phyloP scores from a whole-genome alignment of 306 rosid genomes.

The Gillenia trifoliata region DNA sequence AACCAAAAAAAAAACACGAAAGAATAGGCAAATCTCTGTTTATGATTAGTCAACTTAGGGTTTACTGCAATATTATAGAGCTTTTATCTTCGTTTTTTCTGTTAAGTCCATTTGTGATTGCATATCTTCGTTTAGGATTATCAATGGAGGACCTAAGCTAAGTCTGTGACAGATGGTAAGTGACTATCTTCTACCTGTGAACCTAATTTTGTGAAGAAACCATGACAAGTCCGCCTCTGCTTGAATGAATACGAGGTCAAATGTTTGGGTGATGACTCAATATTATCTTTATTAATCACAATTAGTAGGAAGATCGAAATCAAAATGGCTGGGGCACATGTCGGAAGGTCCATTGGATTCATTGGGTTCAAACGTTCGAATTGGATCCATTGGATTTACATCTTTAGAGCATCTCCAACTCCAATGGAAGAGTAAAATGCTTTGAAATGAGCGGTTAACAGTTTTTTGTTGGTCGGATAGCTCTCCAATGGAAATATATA shows the following conservation, averaged over 20 bases:
- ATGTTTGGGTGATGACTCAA: background rate
- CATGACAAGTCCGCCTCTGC: background rate
- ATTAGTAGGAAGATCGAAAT: background rate
- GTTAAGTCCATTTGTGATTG: background rate
- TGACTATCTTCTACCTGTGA: background rate
- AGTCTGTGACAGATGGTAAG: background rate
- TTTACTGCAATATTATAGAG: too few relatives aligned
- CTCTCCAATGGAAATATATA: too few relatives aligned
- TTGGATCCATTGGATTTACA: too few relatives aligned
- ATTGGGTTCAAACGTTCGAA: too few relatives aligned
- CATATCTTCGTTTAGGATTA: background rate
- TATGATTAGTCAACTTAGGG: background rate
- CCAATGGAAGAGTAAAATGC: too few relatives aligned
- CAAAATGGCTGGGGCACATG: too few relatives aligned
- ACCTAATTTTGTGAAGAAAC: background rate
- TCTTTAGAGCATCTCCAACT: too few relatives aligned
- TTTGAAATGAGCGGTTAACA: too few relatives aligned
- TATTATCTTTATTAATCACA: too few relatives aligned
- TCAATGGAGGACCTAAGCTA: background rate
- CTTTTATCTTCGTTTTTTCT: too few relatives aligned
- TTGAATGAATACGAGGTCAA: background rate
- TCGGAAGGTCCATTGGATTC: too few relatives aligned
- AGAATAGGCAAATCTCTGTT: background rate
- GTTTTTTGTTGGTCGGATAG: too few relatives aligned
- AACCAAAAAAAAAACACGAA: background rate